A percentile compares a stretch with the other conserved stretches of the same genome.
phyloP scores from a whole-genome alignment of 805 yeast genomes.

The Kluyveromyces starmeri region DNA sequence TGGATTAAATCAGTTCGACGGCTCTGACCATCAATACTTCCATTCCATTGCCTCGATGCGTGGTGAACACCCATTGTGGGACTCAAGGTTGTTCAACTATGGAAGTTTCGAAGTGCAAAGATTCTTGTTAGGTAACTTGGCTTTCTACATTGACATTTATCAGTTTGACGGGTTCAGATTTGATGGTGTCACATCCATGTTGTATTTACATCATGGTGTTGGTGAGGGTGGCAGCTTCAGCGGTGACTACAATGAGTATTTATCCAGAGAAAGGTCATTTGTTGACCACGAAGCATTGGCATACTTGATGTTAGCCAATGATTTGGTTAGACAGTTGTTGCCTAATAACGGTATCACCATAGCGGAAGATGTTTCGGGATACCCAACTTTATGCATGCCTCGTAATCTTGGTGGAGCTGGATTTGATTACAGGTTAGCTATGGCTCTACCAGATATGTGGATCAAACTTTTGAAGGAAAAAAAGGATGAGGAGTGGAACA shows the following conservation, averaged over 20 bases:
- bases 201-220: constrained; percentile 86
- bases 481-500: constrained; percentile 84
- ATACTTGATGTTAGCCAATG: constrained; percentile 87
- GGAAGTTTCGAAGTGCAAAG: constrained; percentile 86
- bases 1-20: constrained; percentile 89
- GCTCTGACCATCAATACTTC: constrained; percentile 91
- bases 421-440: constrained; percentile 84
- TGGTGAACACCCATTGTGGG: constrained; percentile 92
- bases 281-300: constrained; percentile 85
- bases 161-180: constrained; percentile 92
- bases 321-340: constrained; percentile 50
- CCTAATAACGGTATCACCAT: constrained; percentile 56
- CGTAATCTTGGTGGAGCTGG: constrained; percentile 78
- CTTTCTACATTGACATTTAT: constrained; percentile 74
- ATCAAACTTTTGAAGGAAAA: constrained; percentile 81
- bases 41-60: constrained; percentile 67
- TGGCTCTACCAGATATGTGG: constrained; percentile 99
- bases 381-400: constrained; percentile 87
- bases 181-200: constrained; percentile 94
- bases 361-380: constrained; percentile 96
- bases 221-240: constrained; percentile 76
- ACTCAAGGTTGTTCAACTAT: constrained; percentile 88
- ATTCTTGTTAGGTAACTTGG: constrained; percentile 74
- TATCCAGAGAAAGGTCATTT: constrained; percentile 52
- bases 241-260: constrained; percentile 88